These are phyloP conservation scores for Fusarium bulbicola DNA, from an alignment of 2,329 filamentous ascomycete species.

Conservation along the genomic window DNA sequence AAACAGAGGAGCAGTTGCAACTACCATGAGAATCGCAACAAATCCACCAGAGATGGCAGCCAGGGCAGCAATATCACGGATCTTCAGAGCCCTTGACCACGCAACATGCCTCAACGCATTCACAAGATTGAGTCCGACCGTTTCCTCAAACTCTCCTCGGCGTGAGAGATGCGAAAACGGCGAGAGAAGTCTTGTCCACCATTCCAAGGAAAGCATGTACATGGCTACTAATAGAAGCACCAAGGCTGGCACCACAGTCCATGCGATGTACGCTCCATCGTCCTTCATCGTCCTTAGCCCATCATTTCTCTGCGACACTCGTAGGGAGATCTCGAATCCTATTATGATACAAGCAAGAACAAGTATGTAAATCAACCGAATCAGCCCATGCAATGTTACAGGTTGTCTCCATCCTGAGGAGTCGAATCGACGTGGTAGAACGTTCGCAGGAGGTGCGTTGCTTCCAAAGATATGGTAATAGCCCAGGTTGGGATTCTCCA, in stretches of 20 bases:
- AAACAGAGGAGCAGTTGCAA: constrained; percentile 48
- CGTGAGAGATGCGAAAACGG: constrained; percentile 46
- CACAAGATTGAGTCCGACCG: constrained; percentile 46
- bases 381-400: constrained; percentile 40
- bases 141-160: constrained; percentile 42
- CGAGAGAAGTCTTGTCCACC: constrained; percentile 45
- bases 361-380: constrained; percentile 41
- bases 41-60: constrained; percentile 41
- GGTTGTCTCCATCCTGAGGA: constrained; percentile 46
- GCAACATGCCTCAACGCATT: constrained; percentile 44
- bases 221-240: constrained; percentile 43
- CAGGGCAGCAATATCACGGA: constrained; percentile 42
- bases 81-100: constrained; percentile 40
- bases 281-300: constrained; percentile 45
- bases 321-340: constrained; percentile 47
- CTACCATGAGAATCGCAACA: constrained; percentile 44
- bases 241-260: constrained; percentile 48
- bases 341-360: constrained; percentile 45
- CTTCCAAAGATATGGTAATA: constrained; percentile 43
- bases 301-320: constrained; percentile 41
- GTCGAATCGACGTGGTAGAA: constrained; percentile 26
- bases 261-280: constrained; percentile 46
- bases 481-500: constrained; percentile 33
- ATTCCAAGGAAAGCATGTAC: constrained; percentile 46
- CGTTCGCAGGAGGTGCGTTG: constrained; percentile 29